These are phyloP conservation scores for Alloascoidea hylecoeti DNA, from an alignment of 805 yeast species.

Conservation along the genomic window DNA sequence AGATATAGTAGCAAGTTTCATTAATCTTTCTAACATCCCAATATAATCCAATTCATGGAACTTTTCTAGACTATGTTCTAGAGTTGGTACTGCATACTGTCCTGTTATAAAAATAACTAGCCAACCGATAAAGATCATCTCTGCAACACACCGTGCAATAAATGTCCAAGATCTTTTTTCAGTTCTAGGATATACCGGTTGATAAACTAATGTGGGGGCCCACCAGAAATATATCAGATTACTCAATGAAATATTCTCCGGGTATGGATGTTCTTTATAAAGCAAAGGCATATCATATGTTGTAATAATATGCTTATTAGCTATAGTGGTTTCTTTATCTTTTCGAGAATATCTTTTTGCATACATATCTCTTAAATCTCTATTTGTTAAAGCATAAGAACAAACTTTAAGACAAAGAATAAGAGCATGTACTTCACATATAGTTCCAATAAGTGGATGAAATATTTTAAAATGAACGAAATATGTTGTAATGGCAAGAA, in stretches of 20 bases:
- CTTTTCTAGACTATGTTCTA: conserved; percentile 18
- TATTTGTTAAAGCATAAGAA: conserved; percentile 27
- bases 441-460: conserved; percentile 29
- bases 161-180: conserved; percentile 17
- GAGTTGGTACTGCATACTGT: conserved; percentile 28
- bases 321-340: conserved; percentile 4
- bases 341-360: conserved; percentile 4
- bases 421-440: conserved; percentile 24
- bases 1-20: conserved; percentile 24
- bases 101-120: conserved; percentile 22
- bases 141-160: conserved; percentile 19
- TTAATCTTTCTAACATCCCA: conserved; percentile 19
- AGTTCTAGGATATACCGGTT: conserved; percentile 28
- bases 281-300: too few relatives aligned
- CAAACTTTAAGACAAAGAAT: conserved; percentile 24
- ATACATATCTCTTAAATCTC: conserved; percentile 24
- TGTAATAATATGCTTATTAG: conserved; percentile 11
- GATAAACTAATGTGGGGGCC: conserved; percentile 33
- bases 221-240: conserved; percentile 25
- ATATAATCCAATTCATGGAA: conserved; percentile 12
- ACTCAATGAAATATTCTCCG: conserved; percentile 21
- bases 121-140: conserved; percentile 15
- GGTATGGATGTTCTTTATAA: conserved; percentile 21
- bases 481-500: conserved; percentile 15
- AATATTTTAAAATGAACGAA: conserved; percentile 19